Percentiles rank a stretch among this genome's conserved stretches.
Evolutionary conservation across 352 stramenopile species (phyloP).

Genomic region (Globisporangium parvum): DNA sequence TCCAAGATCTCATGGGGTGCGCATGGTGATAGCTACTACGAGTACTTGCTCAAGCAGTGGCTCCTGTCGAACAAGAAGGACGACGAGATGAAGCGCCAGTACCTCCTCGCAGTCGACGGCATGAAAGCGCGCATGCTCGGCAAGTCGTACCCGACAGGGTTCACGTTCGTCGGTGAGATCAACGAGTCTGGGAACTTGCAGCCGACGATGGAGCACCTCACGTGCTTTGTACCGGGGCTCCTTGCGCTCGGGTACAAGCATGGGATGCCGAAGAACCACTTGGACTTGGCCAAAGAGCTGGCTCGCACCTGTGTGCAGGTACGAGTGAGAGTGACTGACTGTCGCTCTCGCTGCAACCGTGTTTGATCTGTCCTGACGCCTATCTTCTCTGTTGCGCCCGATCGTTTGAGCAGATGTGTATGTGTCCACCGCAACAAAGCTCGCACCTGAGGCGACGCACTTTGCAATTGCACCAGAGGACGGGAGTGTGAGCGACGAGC

Average conservation of each 20-base stretch:
- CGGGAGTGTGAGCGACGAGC: too few relatives aligned
- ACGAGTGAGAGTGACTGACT: too few relatives aligned
- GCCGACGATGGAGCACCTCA: slow-evolving; percentile 76
- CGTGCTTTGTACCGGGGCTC: slow-evolving; percentile 85
- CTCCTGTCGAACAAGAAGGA: slow-evolving; percentile 49
- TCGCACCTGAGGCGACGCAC: slow-evolving; percentile 65
- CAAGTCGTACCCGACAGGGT: slow-evolving; percentile 29
- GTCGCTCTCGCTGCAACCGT: too few relatives aligned
- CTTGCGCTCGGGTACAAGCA: slow-evolving; percentile 60
- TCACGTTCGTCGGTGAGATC: slow-evolving; percentile 39
- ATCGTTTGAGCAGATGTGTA: slow-evolving; percentile 61
- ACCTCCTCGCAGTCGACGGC: slow-evolving; percentile 41
- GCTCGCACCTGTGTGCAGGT: slow-evolving; percentile 69
- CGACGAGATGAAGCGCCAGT: slow-evolving; percentile 36
- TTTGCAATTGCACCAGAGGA: slow-evolving; percentile 24
- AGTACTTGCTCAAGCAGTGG: slow-evolving; percentile 80
- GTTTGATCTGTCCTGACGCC: too few relatives aligned
- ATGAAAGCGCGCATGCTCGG: slow-evolving; percentile 38
- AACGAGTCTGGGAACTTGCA: slow-evolving; percentile 17
- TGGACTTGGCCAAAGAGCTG: slow-evolving; percentile 66
- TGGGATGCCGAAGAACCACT: slow-evolving; percentile 43
- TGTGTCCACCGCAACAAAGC: slow-evolving; percentile 28
- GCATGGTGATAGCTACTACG: slow-evolving; percentile 63
- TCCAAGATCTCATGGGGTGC: slow-evolving; percentile 45
- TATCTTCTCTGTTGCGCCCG: too few relatives aligned